Evolutionary conservation across 257 asterid species (phyloP), one percentile per base, ranked within the genome.

Genomic region (Solanum chiquidenum): DNA sequence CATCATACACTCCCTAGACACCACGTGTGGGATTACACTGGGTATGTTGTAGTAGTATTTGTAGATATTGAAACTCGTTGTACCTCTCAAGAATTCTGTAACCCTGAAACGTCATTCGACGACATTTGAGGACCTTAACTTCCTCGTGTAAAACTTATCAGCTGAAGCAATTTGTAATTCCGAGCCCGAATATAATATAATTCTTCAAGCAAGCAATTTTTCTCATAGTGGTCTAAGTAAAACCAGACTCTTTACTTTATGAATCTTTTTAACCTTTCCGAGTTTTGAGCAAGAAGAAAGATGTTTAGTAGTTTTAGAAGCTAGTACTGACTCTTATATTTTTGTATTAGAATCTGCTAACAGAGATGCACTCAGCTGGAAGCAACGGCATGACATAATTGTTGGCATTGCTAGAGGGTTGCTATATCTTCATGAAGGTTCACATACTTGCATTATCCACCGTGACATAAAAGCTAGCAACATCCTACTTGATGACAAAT

Each of bases 401-500:
- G 37, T 90, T 23, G 99, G 99, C 9, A 88, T 93, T 16, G 99
- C 99, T n/a, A 94, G 91, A 90, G 99, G 99, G 66, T 92, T 96
- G 79, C 91, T 92, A 60, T 96, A 96, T 87, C 99, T 97, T 89
- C 99, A 97, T 34, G 98, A 97, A 86, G 98, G 94, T 88, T 94
- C 99, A 31, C 99, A 92, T 64, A 88, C 89, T 55, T 87, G 92
- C 90, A 95, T 97, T 87, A 95, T 97, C 52, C 99, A 97, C 88
- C 94, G 99, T 11, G 99, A 97, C 90, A 95, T 97, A 91, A 97
- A 97, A 90, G 97, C 94, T 73, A 95, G 99, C 93, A 96, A 96
- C 89, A 94, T 96, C 92, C 90, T 96, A 82, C 94, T 96, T 18
- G 99, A 96, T 84, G 97, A 95, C 29, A 95, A 94, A 83, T 96